These are phyloP conservation scores for Aspergillus quadrilineatus DNA, from an alignment of 2,329 filamentous ascomycete species.

Conservation along the genomic window DNA sequence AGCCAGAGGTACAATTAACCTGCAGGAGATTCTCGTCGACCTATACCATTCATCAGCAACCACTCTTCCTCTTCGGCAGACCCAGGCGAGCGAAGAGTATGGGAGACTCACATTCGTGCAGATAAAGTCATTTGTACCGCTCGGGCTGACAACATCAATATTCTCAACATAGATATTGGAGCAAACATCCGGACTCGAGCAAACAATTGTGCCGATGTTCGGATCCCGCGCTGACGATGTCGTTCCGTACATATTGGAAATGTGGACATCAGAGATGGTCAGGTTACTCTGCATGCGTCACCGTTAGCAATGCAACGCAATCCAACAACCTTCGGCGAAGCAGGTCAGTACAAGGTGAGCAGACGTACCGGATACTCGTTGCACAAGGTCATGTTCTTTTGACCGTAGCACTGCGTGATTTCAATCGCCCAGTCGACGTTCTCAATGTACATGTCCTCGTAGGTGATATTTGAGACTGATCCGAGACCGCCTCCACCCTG, in stretches of 20 bases:
- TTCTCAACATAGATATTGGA: conserved; percentile 50
- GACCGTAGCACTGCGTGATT: conserved; percentile 65
- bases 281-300: conserved; percentile 39
- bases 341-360: background rate
- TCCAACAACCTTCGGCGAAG: background rate
- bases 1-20: conserved; percentile 33
- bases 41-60: conserved; percentile 15
- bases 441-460: conserved; percentile 58
- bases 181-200: conserved; percentile 49
- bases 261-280: conserved; percentile 56
- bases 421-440: conserved; percentile 67
- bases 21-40: conserved; percentile 36
- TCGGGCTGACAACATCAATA: conserved; percentile 51
- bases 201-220: conserved; percentile 49
- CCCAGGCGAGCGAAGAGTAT: background rate
- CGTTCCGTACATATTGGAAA: conserved; percentile 58
- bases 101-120: conserved; percentile 45
- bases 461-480: conserved; percentile 65
- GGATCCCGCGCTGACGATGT: conserved; percentile 50
- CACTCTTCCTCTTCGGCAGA: background rate
- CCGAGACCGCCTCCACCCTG: conserved; percentile 66
- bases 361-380: conserved; percentile 53
- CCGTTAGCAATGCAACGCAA: background rate
- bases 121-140: conserved; percentile 43
- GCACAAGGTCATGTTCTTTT: conserved; percentile 63